Percentiles rank a stretch among this genome's conserved stretches.
Conservation (phyloP, 768 basidiomycete species). For the Auricularia sp. region DNA sequence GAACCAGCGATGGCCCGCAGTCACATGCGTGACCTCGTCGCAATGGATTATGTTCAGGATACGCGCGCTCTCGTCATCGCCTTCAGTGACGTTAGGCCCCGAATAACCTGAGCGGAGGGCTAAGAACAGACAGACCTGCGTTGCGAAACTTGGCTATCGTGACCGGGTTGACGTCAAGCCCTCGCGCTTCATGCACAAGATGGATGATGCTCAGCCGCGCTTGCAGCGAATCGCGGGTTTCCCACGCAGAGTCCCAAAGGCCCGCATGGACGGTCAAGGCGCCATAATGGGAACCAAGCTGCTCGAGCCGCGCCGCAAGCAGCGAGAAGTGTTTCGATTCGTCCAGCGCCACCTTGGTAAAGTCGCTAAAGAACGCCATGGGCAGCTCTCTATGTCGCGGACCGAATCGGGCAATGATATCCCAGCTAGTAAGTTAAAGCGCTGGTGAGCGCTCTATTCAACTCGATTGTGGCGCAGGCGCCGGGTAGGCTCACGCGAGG, state of each 20-base stretch:
- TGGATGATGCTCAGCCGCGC: constrained; percentile 75
- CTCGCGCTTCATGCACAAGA: constrained; percentile 75
- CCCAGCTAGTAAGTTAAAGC: constrained; percentile 42
- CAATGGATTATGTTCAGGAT: constrained; percentile 67
- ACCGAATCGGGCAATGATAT: constrained; percentile 72
- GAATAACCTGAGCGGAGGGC: too few species aligned
- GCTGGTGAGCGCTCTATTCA: neutral
- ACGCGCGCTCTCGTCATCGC: constrained; percentile 54
- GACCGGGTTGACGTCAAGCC: constrained; percentile 72
- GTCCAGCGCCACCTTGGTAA: constrained; percentile 75
- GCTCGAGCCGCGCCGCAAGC: constrained; percentile 48
- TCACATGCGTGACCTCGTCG: constrained; percentile 77
- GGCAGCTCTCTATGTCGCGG: constrained; percentile 49
- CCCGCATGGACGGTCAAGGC: constrained; percentile 61
- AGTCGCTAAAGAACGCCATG: constrained; percentile 69
- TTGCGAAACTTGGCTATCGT: constrained; percentile 64
- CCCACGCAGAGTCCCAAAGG: constrained; percentile 68
- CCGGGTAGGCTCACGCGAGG: constrained; percentile 3
- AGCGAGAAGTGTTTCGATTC: constrained; percentile 80
- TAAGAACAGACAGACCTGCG: constrained; percentile 27
- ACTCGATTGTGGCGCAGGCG: neutral
- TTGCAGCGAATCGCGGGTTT: constrained; percentile 56
- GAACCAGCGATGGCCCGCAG: constrained; percentile 76
- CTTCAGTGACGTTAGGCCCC: constrained; percentile 2
- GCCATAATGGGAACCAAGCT: constrained; percentile 59